Evolutionary conservation across 2,329 filamentous ascomycete genomes (phyloP).

Genomic region (Aspergillus transmontanensis): DNA sequence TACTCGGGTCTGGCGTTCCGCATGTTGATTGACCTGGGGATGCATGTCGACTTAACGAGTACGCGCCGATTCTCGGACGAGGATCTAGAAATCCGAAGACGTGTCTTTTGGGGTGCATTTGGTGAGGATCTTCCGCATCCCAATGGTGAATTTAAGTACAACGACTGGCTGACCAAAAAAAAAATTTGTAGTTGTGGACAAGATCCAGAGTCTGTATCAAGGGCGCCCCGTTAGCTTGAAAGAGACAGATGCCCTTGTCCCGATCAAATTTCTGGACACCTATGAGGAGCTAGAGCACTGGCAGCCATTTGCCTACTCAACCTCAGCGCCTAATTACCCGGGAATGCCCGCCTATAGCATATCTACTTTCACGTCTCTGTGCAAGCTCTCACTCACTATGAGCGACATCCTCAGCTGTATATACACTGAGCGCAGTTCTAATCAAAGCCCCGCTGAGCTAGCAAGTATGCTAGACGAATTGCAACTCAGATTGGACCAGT

Average conservation of each 20-base stretch:
- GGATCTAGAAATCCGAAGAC: conserved; percentile 30
- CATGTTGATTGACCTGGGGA: conserved; percentile 56
- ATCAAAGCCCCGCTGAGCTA: too few relatives aligned
- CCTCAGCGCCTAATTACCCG: conserved; percentile 31
- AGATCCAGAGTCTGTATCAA: conserved; percentile 59
- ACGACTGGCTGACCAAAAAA: too few relatives aligned
- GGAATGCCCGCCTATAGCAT: conserved; percentile 37
- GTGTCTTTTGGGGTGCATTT: conserved; percentile 21
- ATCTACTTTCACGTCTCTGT: conserved; percentile 39
- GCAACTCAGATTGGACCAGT: too few relatives aligned
- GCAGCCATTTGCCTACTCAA: conserved; percentile 48
- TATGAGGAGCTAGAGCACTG: conserved; percentile 59
- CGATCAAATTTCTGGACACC: conserved; percentile 39
- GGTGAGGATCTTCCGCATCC: not conserved
- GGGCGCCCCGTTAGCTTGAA: conserved; percentile 52
- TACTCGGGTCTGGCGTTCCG: conserved; percentile 55
- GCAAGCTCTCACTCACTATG: conserved; percentile 50
- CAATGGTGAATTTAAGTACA: too few relatives aligned
- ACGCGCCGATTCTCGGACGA: conserved; percentile 27
- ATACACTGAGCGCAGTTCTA: too few relatives aligned
- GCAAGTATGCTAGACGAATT: too few relatives aligned
- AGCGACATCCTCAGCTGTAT: conserved; percentile 18
- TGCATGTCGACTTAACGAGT: conserved; percentile 45
- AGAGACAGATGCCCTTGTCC: conserved; percentile 50
- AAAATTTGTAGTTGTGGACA: conserved; percentile 40